These are phyloP conservation scores for Saccharomycopsis fermentans DNA, from an alignment of 805 yeast genomes.

Conservation along the genomic window DNA sequence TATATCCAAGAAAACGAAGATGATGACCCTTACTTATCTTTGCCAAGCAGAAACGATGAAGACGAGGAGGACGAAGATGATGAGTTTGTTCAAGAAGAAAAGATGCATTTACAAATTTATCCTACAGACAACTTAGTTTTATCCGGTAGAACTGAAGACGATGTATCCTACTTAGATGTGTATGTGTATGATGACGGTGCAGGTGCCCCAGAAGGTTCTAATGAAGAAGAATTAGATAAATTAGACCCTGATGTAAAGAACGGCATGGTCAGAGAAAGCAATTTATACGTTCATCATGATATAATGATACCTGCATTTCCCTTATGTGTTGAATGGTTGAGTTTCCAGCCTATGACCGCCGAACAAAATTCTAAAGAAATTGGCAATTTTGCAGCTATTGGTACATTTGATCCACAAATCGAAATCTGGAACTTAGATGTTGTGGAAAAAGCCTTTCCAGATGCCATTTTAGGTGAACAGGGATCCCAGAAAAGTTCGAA, in stretches of 20 bases:
- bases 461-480: constrained; percentile 79
- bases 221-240: constrained; percentile 56
- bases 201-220: constrained; percentile 60
- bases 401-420: constrained; percentile 95
- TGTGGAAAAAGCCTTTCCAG: constrained; percentile 91
- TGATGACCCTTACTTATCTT: constrained; percentile 52
- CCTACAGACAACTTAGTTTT: constrained; percentile 85
- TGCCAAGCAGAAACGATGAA: constrained; percentile 35
- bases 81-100: constrained; percentile 63
- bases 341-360: constrained; percentile 50
- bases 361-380: constrained; percentile 25
- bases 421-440: constrained; percentile 95
- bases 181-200: constrained; percentile 93
- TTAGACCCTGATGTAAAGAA: constrained; percentile 35
- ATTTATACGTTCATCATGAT: constrained; percentile 90
- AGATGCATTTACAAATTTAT: constrained; percentile 72
- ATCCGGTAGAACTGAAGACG: constrained; percentile 94
- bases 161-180: constrained; percentile 81
- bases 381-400: constrained; percentile 92
- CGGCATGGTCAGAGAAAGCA: constrained; percentile 62
- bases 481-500: constrained; percentile 34
- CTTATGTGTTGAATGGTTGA: constrained; percentile 90
- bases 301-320: constrained; percentile 96
- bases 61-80: constrained; percentile 34
- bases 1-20: constrained; percentile 38